A percentile compares a stretch with the other conserved stretches of the same genome.
Evolutionary conservation across 202 grass and related monocot genomes (phyloP).

Genomic region (Carex arenaria): DNA sequence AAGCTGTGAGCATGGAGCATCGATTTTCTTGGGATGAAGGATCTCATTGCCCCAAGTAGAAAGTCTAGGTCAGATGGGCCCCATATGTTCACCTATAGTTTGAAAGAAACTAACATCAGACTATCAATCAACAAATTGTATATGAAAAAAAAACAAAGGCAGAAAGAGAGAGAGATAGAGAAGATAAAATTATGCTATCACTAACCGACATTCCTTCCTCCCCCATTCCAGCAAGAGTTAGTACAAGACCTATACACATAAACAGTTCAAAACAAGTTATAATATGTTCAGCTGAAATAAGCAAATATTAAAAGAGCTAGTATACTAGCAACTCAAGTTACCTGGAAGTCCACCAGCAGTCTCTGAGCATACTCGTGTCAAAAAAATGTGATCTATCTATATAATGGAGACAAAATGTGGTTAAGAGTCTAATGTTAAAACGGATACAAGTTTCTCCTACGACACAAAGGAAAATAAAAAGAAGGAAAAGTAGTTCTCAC

Average conservation of each 20-base stretch:
- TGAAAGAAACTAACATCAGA: conserved; percentile 9
- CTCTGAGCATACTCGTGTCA: conserved; percentile 94
- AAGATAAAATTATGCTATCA: conserved; percentile 14
- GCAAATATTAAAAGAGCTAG: not conserved
- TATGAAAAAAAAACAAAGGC: conserved; percentile 8
- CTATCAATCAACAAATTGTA: conserved; percentile 6
- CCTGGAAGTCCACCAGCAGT: conserved; percentile 99
- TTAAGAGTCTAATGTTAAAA: not conserved
- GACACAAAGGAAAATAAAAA: not conserved
- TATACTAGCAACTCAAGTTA: conserved; percentile 23
- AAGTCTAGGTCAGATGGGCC: conserved; percentile 86
- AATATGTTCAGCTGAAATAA: conserved; percentile 13
- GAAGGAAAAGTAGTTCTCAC: not conserved
- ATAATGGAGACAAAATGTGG: conserved; percentile 12
- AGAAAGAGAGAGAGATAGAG: not conserved
- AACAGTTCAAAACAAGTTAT: conserved; percentile 19
- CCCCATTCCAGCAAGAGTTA: conserved; percentile 91
- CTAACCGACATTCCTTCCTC: conserved; percentile 96
- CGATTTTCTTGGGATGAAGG: conserved; percentile 85
- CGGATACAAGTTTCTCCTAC: not conserved
- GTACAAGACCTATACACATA: conserved; percentile 54
- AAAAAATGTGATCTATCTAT: conserved; percentile 92
- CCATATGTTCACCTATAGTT: conserved; percentile 84
- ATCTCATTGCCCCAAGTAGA: conserved; percentile 79
- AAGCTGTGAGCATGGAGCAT: conserved; percentile 98